Evolutionary conservation across 495 filamentous ascomycete species (phyloP).

Genomic region (Antarctomyces pellizariae): DNA sequence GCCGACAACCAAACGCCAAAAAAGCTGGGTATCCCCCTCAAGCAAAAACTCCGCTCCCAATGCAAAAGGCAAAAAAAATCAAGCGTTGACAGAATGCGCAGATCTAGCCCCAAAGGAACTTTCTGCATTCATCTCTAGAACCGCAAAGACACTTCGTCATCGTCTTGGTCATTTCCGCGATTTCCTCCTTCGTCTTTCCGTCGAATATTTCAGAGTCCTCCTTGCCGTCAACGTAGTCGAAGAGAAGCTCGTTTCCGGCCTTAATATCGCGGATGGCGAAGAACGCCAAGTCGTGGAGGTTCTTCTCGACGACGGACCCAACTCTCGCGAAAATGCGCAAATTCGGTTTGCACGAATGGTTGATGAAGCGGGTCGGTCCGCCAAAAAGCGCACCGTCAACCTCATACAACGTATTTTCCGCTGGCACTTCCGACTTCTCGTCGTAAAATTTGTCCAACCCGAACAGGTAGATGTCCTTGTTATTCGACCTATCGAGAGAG

Average conservation of each 20-base stretch:
- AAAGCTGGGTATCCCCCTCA: no score
- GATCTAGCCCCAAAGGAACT: slow-evolving; percentile 51
- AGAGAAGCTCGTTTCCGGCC: slow-evolving; percentile 52
- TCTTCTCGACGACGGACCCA: slow-evolving; percentile 46
- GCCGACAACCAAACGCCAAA: no score
- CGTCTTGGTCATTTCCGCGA: slow-evolving; percentile 14
- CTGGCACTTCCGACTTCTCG: slow-evolving; percentile 18
- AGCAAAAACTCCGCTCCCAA: no score
- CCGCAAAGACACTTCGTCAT: slow-evolving; percentile 46
- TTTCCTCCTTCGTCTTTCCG: slow-evolving; percentile 22
- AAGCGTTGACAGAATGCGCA: no score
- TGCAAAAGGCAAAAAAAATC: no score
- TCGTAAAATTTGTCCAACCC: slow-evolving; percentile 57
- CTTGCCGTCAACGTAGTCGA: slow-evolving; percentile 52
- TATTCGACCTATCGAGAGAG: slow-evolving; percentile 18
- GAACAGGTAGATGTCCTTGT: slow-evolving; percentile 57
- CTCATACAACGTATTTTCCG: slow-evolving; percentile 20
- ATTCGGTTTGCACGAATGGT: slow-evolving; percentile 50
- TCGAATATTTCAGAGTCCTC: slow-evolving; percentile 24
- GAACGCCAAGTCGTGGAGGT: slow-evolving; percentile 68
- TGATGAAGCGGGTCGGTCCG: slow-evolving; percentile 45
- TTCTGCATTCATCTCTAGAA: slow-evolving; percentile 31
- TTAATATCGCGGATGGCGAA: slow-evolving; percentile 54
- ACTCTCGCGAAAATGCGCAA: slow-evolving; percentile 67
- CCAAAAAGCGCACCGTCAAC: slow-evolving; percentile 31